Evolutionary conservation across 768 basidiomycete genomes (phyloP), one percentile per base, ranked within the genome.

Genomic region (Lepiota venenata): DNA sequence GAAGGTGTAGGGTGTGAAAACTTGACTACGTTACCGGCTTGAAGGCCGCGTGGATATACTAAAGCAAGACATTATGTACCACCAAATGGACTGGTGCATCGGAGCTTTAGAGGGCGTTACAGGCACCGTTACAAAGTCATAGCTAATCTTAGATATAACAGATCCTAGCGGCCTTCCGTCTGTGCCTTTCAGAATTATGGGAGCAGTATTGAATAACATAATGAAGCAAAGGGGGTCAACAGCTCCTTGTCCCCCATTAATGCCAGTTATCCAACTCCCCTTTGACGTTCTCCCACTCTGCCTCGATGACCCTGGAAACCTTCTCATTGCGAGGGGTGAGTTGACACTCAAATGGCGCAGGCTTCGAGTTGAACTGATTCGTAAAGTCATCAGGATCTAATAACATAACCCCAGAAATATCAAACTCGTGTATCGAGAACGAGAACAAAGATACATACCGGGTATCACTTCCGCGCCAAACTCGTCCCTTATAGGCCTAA

Each of bases 361-460:
- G 65, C 9, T 57, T 61, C 20, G 60, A 52, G 10, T 63, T 63
- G 18, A 64, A 49, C 5, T 63, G 64, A 8, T 55, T 57, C 11
- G 54, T 56, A 25, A 63, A 60, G 5, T 62, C 56, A 22, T 65
- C 50, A 11, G 49, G 49, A 25, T 57, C 50, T 54, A 46, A 14
- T 15, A 47, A 16, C 32, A 6, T 25, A 49, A 7, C 15, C 18
- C 18, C 2, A 48, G 18, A 29, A 20, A 18, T 9, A 11, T 36
- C 2, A 20, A 22, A 21, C 11, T 16, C 6, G n/a, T 35, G 9
- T 14, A 9, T 11, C 32, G 21, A 39, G 14, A 21, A 25, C 15
- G 25, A 18, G 0, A 58, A 59, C 16, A 61, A 50, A 9, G 54
- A 46, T 5, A 47, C 42, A 9, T 56, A 57, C 38, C 61, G 60